Base-by-base conservation (phyloP, 2,329 filamentous ascomycete genomes). In the Fusarium torulosum region DNA sequence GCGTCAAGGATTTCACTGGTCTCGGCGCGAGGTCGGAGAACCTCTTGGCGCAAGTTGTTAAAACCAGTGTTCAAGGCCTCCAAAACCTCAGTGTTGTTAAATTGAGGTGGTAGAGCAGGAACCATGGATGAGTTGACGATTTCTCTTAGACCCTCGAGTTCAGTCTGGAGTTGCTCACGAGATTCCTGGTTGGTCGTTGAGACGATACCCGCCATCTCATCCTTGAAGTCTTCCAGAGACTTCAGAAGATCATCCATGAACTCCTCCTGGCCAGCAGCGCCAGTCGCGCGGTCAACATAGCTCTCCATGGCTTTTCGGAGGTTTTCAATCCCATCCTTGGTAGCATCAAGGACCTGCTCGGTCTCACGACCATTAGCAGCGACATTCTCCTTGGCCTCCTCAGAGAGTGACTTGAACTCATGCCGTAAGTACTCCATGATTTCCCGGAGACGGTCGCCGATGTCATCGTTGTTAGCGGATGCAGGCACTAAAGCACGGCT, bases 1-100 rank as follows among this genome's bases (percentile, higher is more conserved):
- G 94, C 92, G 75, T 97, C 93, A 2, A 98, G 84, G 13, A 97
- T 92, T 74, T 97, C 94, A 51, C 93, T 91, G 0, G 93, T 95
- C 67, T 94, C 93, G 17, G 85, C 82, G 43, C 86, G 82, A 4
- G 86, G 86, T 15, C 86, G 82, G 9, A 90, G 90, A 49, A 97
- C 86, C 69, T 97, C 94, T 17, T 87, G 84, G 7, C 93, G 87
- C 33, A 97, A 84, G 42, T 86, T 87, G 62, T 92, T 91, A 37
- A 97, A 84, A 3, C 94, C 93, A 43, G 86, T 87, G 29, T 86
- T 88, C 4, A 95, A 81, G 11, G 89, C 87, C 63, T 91, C 86
- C 2, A 96, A 84, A 25, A 95, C 85, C 50, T 94, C 91, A 35
- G 91, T 80, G 67, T 84, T 83, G 69, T 81, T 83, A 21, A 73